Conservation (phyloP, 164 flowering plant genomes). For the Liriodendron chinense region DNA sequence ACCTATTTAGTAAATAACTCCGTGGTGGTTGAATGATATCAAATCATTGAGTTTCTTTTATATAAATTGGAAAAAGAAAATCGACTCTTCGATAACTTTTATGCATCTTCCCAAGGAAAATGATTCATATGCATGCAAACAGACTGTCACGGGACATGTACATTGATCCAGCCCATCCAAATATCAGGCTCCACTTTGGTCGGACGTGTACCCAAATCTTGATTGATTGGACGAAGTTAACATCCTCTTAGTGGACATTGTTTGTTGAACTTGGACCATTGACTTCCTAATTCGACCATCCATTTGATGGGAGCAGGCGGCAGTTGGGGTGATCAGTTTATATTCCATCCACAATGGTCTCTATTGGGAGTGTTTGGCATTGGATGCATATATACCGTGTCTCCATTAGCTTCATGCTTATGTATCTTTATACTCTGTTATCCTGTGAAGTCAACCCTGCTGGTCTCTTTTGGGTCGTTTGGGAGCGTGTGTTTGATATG, state of each 20-base stretch:
- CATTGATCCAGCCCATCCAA: not conserved
- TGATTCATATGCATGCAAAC: not conserved
- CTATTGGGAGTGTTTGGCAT: too few species aligned
- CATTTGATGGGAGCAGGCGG: not conserved
- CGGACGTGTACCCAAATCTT: not conserved
- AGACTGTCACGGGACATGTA: not conserved
- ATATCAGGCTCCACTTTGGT: not conserved
- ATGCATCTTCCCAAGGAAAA: not conserved
- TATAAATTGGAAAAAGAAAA: not conserved
- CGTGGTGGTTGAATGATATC: too few species aligned
- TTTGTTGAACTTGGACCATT: not conserved
- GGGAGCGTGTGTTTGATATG: too few species aligned
- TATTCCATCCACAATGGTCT: not conserved
- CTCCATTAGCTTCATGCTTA: not conserved
- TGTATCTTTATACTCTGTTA: not conserved
- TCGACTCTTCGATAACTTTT: too few species aligned
- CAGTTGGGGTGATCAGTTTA: not conserved
- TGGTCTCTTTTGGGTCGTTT: too few species aligned
- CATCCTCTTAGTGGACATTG: not conserved
- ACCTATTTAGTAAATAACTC: too few species aligned
- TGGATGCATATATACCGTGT: not conserved
- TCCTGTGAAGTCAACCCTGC: too few species aligned
- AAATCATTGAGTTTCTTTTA: too few species aligned
- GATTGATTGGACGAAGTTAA: not conserved
- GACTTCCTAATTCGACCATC: not conserved